Conservation (phyloP, 2,329 filamentous ascomycete genomes). For the Cordyceps pruinosa region DNA sequence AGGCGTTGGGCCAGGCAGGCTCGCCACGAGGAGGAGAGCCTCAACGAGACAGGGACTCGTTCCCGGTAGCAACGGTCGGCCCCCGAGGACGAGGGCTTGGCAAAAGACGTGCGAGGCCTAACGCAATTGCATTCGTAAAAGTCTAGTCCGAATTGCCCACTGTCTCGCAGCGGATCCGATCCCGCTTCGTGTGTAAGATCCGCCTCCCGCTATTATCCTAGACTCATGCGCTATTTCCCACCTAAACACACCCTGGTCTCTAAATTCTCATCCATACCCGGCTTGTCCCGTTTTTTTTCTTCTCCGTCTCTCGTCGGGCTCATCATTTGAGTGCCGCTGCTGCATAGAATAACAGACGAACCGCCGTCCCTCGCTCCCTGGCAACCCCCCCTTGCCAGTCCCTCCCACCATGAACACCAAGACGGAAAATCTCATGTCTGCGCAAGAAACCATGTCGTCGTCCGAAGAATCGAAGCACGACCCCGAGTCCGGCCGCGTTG, state of each 20-base stretch:
- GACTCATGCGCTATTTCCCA: constrained; percentile 9
- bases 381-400: background rate
- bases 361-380: background rate
- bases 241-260: constrained; percentile 1
- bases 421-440: too few relatives aligned
- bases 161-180: constrained; percentile 9
- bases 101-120: background rate
- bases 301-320: background rate
- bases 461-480: constrained; percentile 11
- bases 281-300: constrained; percentile 2
- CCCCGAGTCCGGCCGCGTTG: constrained; percentile 14
- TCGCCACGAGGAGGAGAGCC: background rate
- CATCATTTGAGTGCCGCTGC: too few relatives aligned
- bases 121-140: background rate
- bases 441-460: constrained; percentile 8
- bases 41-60: background rate
- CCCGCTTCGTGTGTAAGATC: constrained; percentile 10
- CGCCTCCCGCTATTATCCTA: constrained; percentile 10
- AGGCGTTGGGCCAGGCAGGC: background rate
- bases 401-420: background rate
- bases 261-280: constrained; percentile 11
- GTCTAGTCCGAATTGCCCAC: background rate
- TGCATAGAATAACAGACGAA: constrained; percentile 8
- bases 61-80: too few relatives aligned
- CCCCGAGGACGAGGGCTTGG: background rate